Conservation (phyloP, 225 moss, liverwort and hornwort species). For the Marchantia paleacea region DNA sequence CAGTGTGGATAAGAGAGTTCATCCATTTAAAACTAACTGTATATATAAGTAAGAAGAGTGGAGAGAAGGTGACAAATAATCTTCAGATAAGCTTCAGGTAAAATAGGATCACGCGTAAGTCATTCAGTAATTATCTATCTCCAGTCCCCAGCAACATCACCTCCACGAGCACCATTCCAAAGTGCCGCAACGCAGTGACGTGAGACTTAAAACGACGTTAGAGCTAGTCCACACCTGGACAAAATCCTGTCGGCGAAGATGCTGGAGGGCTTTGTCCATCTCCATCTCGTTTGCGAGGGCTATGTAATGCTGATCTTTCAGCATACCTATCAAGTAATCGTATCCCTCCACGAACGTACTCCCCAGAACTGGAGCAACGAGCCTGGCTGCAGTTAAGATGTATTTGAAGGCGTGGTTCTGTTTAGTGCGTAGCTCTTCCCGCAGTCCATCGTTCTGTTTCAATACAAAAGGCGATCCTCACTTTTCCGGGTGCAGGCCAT, state of each 20-base stretch:
- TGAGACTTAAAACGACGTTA: neutral
- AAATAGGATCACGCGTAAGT: too few relatives aligned
- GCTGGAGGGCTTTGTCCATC: slow-evolving; percentile 86
- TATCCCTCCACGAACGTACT: slow-evolving; percentile 74
- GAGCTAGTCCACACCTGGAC: slow-evolving; percentile 42
- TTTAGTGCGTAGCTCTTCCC: slow-evolving; percentile 57
- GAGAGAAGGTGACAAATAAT: too few relatives aligned
- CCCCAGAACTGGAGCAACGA: slow-evolving; percentile 73
- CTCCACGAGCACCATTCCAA: neutral
- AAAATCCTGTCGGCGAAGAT: slow-evolving; percentile 71
- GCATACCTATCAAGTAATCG: slow-evolving; percentile 69
- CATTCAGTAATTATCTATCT: too few relatives aligned
- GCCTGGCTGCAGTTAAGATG: slow-evolving; percentile 69
- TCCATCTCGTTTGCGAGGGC: slow-evolving; percentile 81
- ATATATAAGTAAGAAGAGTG: too few relatives aligned
- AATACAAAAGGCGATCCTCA: neutral
- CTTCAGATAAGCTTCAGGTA: too few relatives aligned
- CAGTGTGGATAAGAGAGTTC: too few relatives aligned
- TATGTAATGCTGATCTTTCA: slow-evolving; percentile 82
- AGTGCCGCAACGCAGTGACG: neutral
- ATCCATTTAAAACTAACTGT: too few relatives aligned
- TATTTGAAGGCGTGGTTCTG: slow-evolving; percentile 67
- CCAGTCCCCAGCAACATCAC: neutral
- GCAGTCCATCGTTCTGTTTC: slow-evolving; percentile 63
- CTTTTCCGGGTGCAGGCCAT: neutral